Conservation (phyloP, 768 basidiomycete species). For the Kwoniella newhampshirensis region DNA sequence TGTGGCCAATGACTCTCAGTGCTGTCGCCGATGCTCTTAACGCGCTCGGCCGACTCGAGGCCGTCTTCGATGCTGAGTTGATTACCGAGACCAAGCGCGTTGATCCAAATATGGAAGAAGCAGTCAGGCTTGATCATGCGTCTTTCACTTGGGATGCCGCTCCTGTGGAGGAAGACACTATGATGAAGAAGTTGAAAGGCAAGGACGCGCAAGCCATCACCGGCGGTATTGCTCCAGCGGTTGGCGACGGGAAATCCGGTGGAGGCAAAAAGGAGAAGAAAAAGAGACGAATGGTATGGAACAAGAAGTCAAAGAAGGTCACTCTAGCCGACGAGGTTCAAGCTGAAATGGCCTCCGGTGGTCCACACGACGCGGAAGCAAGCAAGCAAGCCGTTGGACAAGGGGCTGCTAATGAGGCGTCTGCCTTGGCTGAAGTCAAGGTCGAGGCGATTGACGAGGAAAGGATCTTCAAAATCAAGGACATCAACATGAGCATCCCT, state of each 20-base stretch:
- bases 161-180: conserved; percentile 47
- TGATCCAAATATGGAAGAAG: conserved; percentile 63
- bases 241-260: conserved; percentile 6
- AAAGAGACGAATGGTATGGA: conserved; percentile 29
- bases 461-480: conserved; percentile 63
- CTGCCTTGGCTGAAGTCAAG: conserved; percentile 16
- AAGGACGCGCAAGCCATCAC: conserved; percentile 31
- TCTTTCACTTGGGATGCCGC: conserved; percentile 86
- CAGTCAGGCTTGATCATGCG: conserved; percentile 67
- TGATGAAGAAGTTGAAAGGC: conserved; percentile 32
- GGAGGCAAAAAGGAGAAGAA: conserved; percentile 16
- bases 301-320: conserved; percentile 45
- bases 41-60: conserved; percentile 71
- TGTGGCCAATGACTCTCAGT: conserved; percentile 61
- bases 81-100: conserved; percentile 62
- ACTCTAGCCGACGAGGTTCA: conserved; percentile 36
- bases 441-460: conserved; percentile 12
- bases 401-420: conserved; percentile 17
- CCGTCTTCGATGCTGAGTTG: conserved; percentile 80
- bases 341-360: conserved; percentile 37
- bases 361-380: conserved; percentile 30
- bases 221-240: conserved; percentile 3
- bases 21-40: conserved; percentile 81
- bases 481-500: conserved; percentile 69
- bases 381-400: conserved; percentile 30